Evolutionary conservation across 768 basidiomycete genomes (phyloP).

Genomic region (Exidia glandulosa): DNA sequence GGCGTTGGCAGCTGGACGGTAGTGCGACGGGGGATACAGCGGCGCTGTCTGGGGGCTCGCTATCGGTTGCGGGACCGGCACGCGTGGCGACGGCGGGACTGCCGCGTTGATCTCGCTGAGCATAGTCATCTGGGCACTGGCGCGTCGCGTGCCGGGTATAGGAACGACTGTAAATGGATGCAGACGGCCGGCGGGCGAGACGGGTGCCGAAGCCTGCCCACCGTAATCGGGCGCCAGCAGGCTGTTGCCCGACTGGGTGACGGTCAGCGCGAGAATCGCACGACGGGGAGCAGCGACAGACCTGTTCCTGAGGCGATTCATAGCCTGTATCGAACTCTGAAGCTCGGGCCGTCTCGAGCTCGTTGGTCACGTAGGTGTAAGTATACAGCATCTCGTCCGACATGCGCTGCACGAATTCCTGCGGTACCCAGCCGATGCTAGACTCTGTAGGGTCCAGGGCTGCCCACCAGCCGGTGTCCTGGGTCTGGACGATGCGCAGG

Average conservation of each 20-base stretch:
- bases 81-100: background rate
- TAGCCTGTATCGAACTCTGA: slow-evolving; percentile 29
- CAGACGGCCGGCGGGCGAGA: background rate
- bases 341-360: slow-evolving; percentile 21
- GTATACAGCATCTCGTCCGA: slow-evolving; percentile 39
- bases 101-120: background rate
- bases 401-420: slow-evolving; percentile 52
- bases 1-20: background rate
- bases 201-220: background rate
- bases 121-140: background rate
- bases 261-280: background rate
- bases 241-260: slow-evolving; percentile 31
- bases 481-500: slow-evolving; percentile 54
- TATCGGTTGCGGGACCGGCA: background rate
- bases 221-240: slow-evolving; percentile 24
- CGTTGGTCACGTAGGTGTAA: slow-evolving; percentile 32
- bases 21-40: slow-evolving; percentile 4
- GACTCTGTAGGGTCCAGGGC: slow-evolving; percentile 46
- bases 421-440: slow-evolving; percentile 65
- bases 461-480: slow-evolving; percentile 75
- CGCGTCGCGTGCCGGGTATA: background rate
- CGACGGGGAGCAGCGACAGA: background rate
- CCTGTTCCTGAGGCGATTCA: background rate
- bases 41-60: slow-evolving; percentile 13
- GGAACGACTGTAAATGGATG: background rate